Conservation (phyloP, 192 early-diverging fungal species). For the Coemansia sp. region DNA sequence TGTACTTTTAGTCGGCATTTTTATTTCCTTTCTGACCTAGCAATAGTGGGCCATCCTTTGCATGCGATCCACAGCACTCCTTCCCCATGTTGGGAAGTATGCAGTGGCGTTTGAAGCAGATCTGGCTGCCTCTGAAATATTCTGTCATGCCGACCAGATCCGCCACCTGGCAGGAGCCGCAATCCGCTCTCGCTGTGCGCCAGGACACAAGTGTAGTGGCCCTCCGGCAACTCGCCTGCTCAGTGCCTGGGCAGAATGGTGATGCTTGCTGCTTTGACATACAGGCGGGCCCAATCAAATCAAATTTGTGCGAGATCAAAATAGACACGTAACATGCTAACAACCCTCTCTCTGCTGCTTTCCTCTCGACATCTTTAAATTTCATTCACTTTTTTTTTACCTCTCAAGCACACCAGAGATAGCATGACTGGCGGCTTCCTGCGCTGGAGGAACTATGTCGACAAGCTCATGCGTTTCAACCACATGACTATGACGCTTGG, state of each 20-base stretch:
- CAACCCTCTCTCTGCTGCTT: background rate
- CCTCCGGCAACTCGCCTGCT: background rate
- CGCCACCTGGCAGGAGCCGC: no score
- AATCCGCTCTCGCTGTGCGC: no score
- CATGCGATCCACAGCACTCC: conserved; percentile 4
- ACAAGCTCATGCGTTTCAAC: conserved; percentile 55
- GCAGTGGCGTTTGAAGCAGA: conserved; percentile 12
- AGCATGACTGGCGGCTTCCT: conserved; percentile 48
- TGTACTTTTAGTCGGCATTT: background rate
- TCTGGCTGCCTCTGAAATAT: background rate
- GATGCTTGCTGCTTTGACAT: background rate
- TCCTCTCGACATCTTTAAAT: background rate
- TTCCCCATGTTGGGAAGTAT: background rate
- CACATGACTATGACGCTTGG: conserved; percentile 57
- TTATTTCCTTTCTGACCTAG: background rate
- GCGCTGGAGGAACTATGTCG: conserved; percentile 55
- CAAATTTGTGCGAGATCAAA: background rate
- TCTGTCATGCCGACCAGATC: background rate
- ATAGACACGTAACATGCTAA: background rate
- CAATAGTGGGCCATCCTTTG: conserved; percentile 1
- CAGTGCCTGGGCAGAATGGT: background rate
- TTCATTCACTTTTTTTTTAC: background rate
- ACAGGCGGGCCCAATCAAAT: background rate
- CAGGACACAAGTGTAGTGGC: background rate
- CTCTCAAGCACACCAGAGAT: background rate